Evolutionary conservation across 2,329 filamentous ascomycete genomes (phyloP).

Genomic region (Botrytis medusae): DNA sequence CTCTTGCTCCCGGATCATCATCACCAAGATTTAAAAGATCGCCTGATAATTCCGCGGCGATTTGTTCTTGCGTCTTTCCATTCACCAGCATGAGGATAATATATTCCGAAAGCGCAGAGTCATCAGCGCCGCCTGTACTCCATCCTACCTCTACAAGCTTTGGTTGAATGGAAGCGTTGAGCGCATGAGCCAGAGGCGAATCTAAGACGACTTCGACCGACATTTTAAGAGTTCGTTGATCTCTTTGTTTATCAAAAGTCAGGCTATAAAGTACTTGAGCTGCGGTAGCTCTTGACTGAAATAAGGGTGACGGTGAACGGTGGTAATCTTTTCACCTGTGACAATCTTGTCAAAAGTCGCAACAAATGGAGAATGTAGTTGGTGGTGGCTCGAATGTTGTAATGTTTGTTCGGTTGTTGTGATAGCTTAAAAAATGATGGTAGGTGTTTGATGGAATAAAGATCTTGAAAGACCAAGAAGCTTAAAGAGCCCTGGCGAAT

Average conservation of each 20-base stretch:
- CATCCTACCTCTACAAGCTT: constrained; percentile 93
- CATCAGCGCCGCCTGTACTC: constrained; percentile 74
- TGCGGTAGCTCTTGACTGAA: constrained; percentile 13
- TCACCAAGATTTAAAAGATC: constrained; percentile 81
- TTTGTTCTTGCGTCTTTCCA: constrained; percentile 87
- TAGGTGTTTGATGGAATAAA: constrained; percentile 17
- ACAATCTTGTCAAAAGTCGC: not conserved
- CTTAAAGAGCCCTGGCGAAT: constrained; percentile 13
- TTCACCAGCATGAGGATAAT: constrained; percentile 97
- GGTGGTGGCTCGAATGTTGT: not conserved
- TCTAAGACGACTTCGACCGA: constrained; percentile 73
- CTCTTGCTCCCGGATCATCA: constrained; percentile 77
- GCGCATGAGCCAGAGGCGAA: constrained; percentile 80
- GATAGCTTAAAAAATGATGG: not conserved
- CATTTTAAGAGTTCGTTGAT: constrained; percentile 54
- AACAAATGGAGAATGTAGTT: not conserved
- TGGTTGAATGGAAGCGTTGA: constrained; percentile 79
- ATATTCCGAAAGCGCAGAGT: constrained; percentile 87
- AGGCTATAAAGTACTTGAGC: constrained; percentile 12
- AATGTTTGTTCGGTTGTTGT: not conserved
- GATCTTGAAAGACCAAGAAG: constrained; percentile 19
- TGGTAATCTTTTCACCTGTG: not conserved
- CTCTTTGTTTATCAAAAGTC: constrained; percentile 24
- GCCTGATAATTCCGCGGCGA: constrained; percentile 81
- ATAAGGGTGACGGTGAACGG: not conserved